These are phyloP conservation scores for Corylus avellana DNA, from an alignment of 306 rosid genomes.

Conservation along the genomic window DNA sequence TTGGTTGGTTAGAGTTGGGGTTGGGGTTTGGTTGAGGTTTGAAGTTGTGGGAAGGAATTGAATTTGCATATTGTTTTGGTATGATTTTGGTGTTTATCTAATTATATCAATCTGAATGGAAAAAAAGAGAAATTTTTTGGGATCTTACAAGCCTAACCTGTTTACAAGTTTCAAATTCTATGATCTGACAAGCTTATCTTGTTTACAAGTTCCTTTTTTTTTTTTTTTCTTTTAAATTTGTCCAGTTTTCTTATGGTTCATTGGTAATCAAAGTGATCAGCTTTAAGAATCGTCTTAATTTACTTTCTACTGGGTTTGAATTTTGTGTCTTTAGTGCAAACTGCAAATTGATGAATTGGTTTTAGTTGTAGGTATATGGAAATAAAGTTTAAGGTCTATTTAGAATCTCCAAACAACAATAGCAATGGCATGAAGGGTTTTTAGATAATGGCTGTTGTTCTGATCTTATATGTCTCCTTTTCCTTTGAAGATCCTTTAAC, in stretches of 20 bases:
- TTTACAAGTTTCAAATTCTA: too few species aligned
- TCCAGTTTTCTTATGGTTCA: not conserved
- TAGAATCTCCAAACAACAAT: not conserved
- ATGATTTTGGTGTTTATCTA: conserved; percentile 32
- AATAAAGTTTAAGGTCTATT: not conserved
- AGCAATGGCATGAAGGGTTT: not conserved
- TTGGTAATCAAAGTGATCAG: not conserved
- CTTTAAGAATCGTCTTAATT: not conserved
- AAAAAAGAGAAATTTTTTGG: not conserved
- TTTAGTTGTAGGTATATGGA: not conserved
- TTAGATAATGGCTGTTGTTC: not conserved
- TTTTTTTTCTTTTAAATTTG: too few species aligned
- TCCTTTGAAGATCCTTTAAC: not conserved
- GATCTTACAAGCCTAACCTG: not conserved
- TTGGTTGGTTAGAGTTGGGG: conserved; percentile 17
- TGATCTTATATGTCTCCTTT: not conserved
- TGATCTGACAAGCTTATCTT: not conserved
- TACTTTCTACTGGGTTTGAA: not conserved
- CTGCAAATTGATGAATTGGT: not conserved
- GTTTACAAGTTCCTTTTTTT: not conserved
- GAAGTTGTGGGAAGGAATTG: conserved; percentile 23
- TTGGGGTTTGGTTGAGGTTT: conserved; percentile 42
- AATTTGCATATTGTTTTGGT: conserved; percentile 28
- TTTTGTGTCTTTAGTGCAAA: not conserved
- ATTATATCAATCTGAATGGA: not conserved